phyloP scores from a whole-genome alignment of 2,329 filamentous ascomycete species.

The Ascochyta pisi region DNA sequence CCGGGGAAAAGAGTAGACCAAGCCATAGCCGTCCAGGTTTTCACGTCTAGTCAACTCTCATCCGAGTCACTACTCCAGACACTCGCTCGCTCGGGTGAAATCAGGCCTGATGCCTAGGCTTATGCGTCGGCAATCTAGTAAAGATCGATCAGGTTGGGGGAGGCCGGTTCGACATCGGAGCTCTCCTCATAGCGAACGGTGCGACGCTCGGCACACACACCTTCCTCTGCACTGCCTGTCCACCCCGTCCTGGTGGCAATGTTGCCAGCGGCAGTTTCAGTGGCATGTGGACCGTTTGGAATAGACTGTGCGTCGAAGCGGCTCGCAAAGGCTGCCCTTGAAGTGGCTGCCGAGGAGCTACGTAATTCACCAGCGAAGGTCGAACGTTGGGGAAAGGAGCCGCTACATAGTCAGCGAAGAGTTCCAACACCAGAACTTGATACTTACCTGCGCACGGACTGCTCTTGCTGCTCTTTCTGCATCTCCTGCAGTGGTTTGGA shows the following conservation, averaged over 20 bases:
- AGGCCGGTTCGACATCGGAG: not conserved
- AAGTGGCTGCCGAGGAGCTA: not conserved
- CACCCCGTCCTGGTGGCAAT: not conserved
- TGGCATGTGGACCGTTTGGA: too few relatives aligned
- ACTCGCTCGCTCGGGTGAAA: too few relatives aligned
- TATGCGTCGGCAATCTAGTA: not conserved
- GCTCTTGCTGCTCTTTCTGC: slow-evolving; percentile 3
- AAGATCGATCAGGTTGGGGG: slow-evolving; percentile 25
- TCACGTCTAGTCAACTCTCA: too few relatives aligned
- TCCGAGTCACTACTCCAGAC: too few relatives aligned
- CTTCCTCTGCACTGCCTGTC: not conserved
- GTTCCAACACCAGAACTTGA: rapidly evolving
- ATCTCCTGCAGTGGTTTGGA: not conserved
- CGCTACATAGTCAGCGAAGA: not conserved
- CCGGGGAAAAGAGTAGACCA: too few relatives aligned
- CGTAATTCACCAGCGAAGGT: slow-evolving; percentile 11
- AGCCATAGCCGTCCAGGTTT: too few relatives aligned
- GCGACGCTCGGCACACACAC: slow-evolving; percentile 1
- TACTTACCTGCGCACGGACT: slow-evolving; percentile 16
- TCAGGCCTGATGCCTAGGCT: not conserved
- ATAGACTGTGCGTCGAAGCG: too few relatives aligned
- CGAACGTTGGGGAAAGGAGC: not conserved
- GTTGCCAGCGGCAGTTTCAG: not conserved
- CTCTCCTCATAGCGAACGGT: slow-evolving; percentile 7
- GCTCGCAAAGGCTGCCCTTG: not conserved